A percentile compares a stretch with the other conserved stretches of the same genome.
Conservation (phyloP, 2,329 filamentous ascomycete genomes). For the Phialophora chinensis region DNA sequence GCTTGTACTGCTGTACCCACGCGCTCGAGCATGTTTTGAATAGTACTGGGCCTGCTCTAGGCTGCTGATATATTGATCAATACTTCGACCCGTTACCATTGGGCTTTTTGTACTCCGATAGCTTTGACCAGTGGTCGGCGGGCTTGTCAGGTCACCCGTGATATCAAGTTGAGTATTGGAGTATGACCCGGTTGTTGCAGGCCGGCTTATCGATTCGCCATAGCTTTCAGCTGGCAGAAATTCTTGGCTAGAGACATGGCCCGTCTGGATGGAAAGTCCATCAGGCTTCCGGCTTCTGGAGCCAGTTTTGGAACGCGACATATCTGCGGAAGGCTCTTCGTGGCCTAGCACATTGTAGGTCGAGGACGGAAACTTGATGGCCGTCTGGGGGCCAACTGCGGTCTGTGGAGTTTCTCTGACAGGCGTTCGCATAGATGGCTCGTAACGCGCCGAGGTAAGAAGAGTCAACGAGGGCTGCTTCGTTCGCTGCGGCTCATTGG, state of each 20-base stretch:
- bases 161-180: constrained; percentile 44
- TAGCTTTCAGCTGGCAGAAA: constrained; percentile 45
- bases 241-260: constrained; percentile 58
- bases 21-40: constrained; percentile 58
- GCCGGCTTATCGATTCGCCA: constrained; percentile 39
- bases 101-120: constrained; percentile 59
- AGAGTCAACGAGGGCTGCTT: constrained; percentile 48
- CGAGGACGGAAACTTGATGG: constrained; percentile 57
- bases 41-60: constrained; percentile 76
- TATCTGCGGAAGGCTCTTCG: constrained; percentile 59
- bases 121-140: constrained; percentile 51
- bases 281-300: constrained; percentile 80
- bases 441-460: constrained; percentile 54
- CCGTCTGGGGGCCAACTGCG: constrained; percentile 69
- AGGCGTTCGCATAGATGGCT: constrained; percentile 47
- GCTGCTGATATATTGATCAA: constrained; percentile 86
- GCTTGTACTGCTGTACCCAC: constrained; percentile 48
- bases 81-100: constrained; percentile 67
- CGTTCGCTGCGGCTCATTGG: constrained; percentile 41
- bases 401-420: constrained; percentile 60
- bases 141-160: constrained; percentile 39
- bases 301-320: constrained; percentile 61
- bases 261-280: constrained; percentile 70
- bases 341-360: constrained; percentile 17
- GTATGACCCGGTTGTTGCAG: constrained; percentile 41